Evolutionary conservation across 169 alveolate species (phyloP).

Genomic region (Cryptosporidium andersoni): DNA sequence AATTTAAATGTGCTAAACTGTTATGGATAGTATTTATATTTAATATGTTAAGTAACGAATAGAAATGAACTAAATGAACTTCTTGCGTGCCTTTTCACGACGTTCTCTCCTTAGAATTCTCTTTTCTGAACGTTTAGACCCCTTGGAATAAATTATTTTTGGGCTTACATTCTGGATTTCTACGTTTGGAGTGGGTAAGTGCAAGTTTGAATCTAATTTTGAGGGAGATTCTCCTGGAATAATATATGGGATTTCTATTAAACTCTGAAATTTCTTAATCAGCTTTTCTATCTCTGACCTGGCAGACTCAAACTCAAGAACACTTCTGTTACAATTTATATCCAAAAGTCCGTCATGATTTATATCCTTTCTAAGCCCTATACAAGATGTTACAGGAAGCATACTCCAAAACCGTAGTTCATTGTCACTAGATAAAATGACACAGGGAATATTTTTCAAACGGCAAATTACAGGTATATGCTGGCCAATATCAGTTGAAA

Average conservation of each 20-base stretch:
- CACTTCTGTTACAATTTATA: background rate
- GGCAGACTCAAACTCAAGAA: background rate
- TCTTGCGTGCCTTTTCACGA: background rate
- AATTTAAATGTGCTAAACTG: conserved; percentile 4
- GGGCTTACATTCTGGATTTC: conserved; percentile 12
- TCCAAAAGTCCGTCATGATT: conserved; percentile 2
- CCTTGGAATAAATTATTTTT: conserved; percentile 37
- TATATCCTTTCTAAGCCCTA: conserved; percentile 30
- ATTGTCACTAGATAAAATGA: conserved; percentile 17
- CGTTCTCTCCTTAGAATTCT: conserved; percentile 59
- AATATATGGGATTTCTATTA: conserved; percentile 38
- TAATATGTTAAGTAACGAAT: background rate
- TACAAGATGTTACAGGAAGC: conserved; percentile 6
- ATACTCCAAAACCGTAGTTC: conserved; percentile 15
- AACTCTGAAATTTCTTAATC: conserved; percentile 1
- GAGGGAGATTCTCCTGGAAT: background rate
- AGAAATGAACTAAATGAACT: conserved; percentile 2
- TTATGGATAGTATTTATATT: background rate
- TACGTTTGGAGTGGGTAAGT: conserved; percentile 13
- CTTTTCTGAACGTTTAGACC: conserved; percentile 33
- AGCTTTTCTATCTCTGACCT: conserved; percentile 12
- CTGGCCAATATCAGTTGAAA: conserved; percentile 25
- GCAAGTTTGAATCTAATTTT: background rate
- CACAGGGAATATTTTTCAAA: conserved; percentile 30
- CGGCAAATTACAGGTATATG: conserved; percentile 30